Evolutionary conservation across 768 basidiomycete species (phyloP), one percentile per base, ranked within the genome.

Genomic region (Boletellus ananiceps): DNA sequence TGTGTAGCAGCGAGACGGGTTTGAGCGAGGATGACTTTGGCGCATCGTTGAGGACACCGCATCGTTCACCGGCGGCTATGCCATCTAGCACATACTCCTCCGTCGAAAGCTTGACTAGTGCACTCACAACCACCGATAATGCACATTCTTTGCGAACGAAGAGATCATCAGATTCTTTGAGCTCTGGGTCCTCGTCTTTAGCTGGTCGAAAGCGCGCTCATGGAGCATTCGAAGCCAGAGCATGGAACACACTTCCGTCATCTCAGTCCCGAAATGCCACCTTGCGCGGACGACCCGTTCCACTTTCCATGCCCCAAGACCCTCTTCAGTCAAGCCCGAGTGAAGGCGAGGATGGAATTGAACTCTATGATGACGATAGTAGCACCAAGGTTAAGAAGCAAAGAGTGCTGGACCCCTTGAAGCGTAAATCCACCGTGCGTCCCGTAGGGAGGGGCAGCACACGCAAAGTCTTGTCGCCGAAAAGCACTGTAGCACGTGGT

Each of bases 21-120:
- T 49, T 68, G 16, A 57, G 62, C 37, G 68, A 81, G 23, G 84
- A 86, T 50, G 77, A 78, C 39, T 84, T 86, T 56, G 74, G 87
- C 46, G 70, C 79, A 29, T 87, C 86, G 1, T 70, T 88, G 51
- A 79, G 75, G 49, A 88, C 86, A 3, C 86, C 86, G 9, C 64
- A 74, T 50, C 69, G 66, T 36, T 55, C 65, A 36, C 49, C 54
- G 11, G 34, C 59, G 40, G 44, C 54, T 6, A 55, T 64, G 2
- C 58, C 51, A 31, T 63, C 54, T 14, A 54, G 49, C 43, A 56
- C 57, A 34, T 49, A 51, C 44, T 60, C 62, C 47, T 68, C 66
- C 18, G 57, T 38, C 12, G 66, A 55, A 29, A 64, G 60, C 40
- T 48, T 66, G 53, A 46, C 54, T 11, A 62, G 73, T 35, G 62